Evolutionary conservation across 2,329 filamentous ascomycete species (phyloP).

Genomic region (Cadophora sp.): DNA sequence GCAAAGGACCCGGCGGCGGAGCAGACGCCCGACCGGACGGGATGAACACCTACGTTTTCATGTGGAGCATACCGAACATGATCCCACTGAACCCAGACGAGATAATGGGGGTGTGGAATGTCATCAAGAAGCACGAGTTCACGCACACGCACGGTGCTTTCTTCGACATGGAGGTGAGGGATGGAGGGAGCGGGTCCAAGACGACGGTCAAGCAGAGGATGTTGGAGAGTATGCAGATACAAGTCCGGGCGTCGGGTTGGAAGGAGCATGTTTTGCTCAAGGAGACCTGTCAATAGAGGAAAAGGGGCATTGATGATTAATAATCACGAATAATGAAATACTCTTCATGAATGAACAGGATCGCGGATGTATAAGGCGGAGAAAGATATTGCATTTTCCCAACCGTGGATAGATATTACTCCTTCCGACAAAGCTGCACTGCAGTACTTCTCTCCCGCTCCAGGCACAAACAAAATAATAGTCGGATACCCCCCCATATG

Average conservation of each 20-base stretch:
- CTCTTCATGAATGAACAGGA: neutral
- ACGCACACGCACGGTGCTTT: slow-evolving; percentile 73
- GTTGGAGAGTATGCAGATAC: slow-evolving; percentile 79
- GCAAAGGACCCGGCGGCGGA: slow-evolving; percentile 50
- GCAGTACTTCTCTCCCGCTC: neutral
- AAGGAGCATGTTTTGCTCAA: slow-evolving; percentile 39
- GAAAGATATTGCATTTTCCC: neutral
- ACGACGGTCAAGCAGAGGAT: slow-evolving; percentile 65
- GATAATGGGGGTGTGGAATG: slow-evolving; percentile 73
- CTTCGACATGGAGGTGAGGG: slow-evolving; percentile 65
- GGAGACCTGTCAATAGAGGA: slow-evolving; percentile 27
- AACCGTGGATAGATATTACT: neutral
- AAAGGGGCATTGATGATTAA: slow-evolving; percentile 14
- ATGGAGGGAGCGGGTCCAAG: slow-evolving; percentile 45
- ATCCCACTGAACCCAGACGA: slow-evolving; percentile 72
- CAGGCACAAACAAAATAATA: neutral
- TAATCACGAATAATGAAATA: neutral
- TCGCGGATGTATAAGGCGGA: neutral
- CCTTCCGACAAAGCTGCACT: neutral
- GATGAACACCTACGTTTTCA: slow-evolving; percentile 68
- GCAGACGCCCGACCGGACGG: slow-evolving; percentile 51
- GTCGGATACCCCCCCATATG: slow-evolving; percentile 1
- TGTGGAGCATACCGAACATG: slow-evolving; percentile 79
- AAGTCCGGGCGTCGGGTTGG: slow-evolving; percentile 53
- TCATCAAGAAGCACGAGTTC: slow-evolving; percentile 67